Conservation (phyloP, 257 asterid genomes). For the Sherardia arvensis region DNA sequence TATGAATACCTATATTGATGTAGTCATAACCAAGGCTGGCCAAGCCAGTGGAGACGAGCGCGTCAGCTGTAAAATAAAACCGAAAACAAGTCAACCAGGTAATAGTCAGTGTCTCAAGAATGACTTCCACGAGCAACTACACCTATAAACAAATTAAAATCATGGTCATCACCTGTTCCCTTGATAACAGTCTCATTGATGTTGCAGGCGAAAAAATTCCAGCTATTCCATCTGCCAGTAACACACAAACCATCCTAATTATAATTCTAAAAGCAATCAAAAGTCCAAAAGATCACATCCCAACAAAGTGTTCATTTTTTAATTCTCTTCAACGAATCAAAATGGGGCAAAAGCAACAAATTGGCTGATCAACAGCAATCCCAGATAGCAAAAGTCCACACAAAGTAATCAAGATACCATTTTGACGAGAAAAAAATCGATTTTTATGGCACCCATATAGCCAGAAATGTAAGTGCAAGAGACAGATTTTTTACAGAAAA, state of each 20-base stretch:
- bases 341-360: neutral
- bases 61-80: constrained; percentile 57
- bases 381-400: neutral
- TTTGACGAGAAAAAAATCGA: neutral
- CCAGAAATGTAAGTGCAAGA: neutral
- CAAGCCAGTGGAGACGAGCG: constrained; percentile 79
- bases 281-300: neutral
- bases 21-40: constrained; percentile 69
- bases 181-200: constrained; percentile 73
- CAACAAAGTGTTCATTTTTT: neutral
- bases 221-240: constrained; percentile 75
- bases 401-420: neutral
- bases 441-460: neutral
- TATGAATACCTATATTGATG: constrained; percentile 65
- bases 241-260: neutral
- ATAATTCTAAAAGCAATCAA: neutral
- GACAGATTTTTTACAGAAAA: too few relatives aligned
- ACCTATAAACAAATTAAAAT: neutral
- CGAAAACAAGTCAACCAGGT: constrained; percentile 5
- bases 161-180: constrained; percentile 65
- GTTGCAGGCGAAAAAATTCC: constrained; percentile 90
- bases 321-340: neutral
- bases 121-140: constrained; percentile 5
- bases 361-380: neutral
- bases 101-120: neutral